Evolutionary conservation across 2,329 filamentous ascomycete genomes (phyloP), one percentile per base, ranked within the genome.

Genomic region (Aspergillus hiratsukae): DNA sequence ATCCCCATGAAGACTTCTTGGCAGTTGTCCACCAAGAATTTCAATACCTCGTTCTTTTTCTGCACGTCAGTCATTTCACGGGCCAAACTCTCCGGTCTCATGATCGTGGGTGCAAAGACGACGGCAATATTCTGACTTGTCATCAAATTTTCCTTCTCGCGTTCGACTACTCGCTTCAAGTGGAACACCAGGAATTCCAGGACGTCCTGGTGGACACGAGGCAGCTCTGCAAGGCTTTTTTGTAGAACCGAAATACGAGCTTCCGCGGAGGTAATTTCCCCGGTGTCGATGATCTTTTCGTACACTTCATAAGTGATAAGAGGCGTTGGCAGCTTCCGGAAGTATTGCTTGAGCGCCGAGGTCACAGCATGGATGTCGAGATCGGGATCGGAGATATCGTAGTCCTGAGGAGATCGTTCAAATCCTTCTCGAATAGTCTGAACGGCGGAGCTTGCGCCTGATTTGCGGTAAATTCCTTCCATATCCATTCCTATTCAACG

Each of bases 391-490:
- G 91, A 95, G 56, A 99, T 95, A 70, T 97, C 93, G 70, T 86
- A 94, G 68, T 93, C 90, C 57, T 71, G 68, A n/a, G 73, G 73
- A 54, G 84, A 87, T 72, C 87, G 88, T 72, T 97, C 92, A 71
- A 99, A 97, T 11, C 92, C 91, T 63, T 92, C 89, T 68, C 93
- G 90, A 65, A 99, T 90, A 67, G 84, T 81, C 73, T 96, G 95
- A 70, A 96, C 89, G 72, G 95, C 91, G 8, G 90, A 91, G 66
- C 89, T 91, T 63, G 92, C 94, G 56, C 94, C 94, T 51, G 92
- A 96, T 81, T 99, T 99, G 68, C 94, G 87, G 77, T 99, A 99
- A 66, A 99, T 96, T 60, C 94, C 94, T 76, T 97, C 94, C 64
- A 95, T 85, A 67, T 97, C 92, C 90, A 99, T 96, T 48, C 81